These are phyloP conservation scores for Biscogniauxia sp. DNA, from an alignment of 2,329 filamentous ascomycete species.

Conservation along the genomic window DNA sequence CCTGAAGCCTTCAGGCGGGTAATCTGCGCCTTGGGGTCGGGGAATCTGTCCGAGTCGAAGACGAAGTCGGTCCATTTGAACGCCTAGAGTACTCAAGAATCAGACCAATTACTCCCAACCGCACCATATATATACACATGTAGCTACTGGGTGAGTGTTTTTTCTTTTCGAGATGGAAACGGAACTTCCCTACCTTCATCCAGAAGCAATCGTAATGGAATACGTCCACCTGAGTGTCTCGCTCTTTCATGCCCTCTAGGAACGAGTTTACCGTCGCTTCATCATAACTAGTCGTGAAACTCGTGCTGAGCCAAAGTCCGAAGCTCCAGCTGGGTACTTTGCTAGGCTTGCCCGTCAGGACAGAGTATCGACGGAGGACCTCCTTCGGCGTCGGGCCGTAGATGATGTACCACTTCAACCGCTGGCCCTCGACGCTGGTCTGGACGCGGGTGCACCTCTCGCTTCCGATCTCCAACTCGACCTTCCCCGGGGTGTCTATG, in stretches of 20 bases:
- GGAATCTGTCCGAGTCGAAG: conserved; percentile 67
- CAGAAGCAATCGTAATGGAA: conserved; percentile 80
- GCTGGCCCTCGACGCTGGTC: conserved; percentile 65
- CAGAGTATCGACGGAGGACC: conserved; percentile 64
- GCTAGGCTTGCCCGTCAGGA: conserved; percentile 63
- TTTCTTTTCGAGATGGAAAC: neutral
- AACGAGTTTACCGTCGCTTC: conserved; percentile 67
- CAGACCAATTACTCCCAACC: neutral
- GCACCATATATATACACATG: neutral
- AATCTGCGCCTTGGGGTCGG: conserved; percentile 65
- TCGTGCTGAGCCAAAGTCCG: conserved; percentile 74
- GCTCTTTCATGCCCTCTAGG: conserved; percentile 65
- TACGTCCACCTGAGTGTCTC: conserved; percentile 64
- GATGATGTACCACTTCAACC: conserved; percentile 72
- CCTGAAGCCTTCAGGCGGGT: conserved; percentile 60
- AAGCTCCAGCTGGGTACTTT: conserved; percentile 72
- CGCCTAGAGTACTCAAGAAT: conserved; percentile 33
- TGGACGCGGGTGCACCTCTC: conserved; percentile 71
- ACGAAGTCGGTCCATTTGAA: conserved; percentile 76
- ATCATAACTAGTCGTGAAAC: conserved; percentile 71
- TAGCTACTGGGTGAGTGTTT: neutral
- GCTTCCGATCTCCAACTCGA: conserved; percentile 72
- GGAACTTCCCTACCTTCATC: conserved; percentile 51
- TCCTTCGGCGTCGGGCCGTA: conserved; percentile 71
- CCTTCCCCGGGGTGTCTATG: conserved; percentile 66